Percentiles rank a stretch among this genome's conserved stretches.
These are phyloP conservation scores for Trichoderma atroviride DNA, from an alignment of 2,329 filamentous ascomycete genomes.

Conservation along the genomic window DNA sequence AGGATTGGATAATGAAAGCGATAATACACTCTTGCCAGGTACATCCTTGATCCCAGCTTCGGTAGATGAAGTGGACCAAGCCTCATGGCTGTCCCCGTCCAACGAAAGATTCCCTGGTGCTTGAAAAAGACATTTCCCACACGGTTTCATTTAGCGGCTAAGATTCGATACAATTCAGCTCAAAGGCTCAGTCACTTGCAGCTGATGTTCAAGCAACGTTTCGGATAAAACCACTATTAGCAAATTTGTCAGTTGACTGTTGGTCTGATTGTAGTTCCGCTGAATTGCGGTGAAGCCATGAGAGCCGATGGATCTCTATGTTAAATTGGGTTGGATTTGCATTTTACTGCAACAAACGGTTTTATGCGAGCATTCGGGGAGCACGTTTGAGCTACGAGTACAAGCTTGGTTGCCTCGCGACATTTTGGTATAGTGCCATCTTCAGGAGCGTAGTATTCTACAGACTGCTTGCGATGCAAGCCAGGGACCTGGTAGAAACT, in stretches of 20 bases:
- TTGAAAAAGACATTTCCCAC: not conserved
- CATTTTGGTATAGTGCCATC: not conserved
- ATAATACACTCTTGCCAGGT: not conserved
- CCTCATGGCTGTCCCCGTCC: not conserved
- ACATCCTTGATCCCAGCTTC: conserved; percentile 14
- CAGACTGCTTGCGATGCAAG: not conserved
- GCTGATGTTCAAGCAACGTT: not conserved
- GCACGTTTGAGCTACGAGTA: not conserved
- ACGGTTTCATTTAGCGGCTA: not conserved
- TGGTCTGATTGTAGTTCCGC: not conserved
- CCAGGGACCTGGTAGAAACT: not conserved
- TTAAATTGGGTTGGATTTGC: not conserved
- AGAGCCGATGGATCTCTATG: not conserved
- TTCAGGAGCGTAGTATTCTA: not conserved
- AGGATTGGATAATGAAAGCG: not conserved
- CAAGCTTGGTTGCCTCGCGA: not conserved
- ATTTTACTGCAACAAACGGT: not conserved
- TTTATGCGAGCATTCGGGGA: not conserved
- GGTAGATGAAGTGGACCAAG: conserved; percentile 10
- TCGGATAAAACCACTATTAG: not conserved
- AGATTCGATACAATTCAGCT: not conserved
- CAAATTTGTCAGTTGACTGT: not conserved
- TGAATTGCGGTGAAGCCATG: not conserved
- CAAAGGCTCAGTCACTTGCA: not conserved
- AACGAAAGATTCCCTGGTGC: not conserved